Base-by-base conservation (phyloP, 2,329 filamentous ascomycete species). In the Aspergillus sp. region DNA sequence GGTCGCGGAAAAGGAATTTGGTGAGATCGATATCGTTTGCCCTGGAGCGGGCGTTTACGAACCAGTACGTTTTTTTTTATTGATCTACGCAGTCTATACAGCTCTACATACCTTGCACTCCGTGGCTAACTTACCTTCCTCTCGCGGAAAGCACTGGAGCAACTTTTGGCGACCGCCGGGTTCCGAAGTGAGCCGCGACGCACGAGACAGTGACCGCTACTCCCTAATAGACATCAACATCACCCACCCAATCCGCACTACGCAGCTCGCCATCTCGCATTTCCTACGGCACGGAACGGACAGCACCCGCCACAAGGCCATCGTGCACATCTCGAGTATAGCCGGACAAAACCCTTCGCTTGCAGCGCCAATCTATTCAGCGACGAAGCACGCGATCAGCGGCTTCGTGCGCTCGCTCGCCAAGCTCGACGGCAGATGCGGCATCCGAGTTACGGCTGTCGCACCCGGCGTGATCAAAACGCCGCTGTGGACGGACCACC, bases 391-490 rank as follows among this genome's bases (percentile, higher is more conserved):
- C 58, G 80, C 71, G 7, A 74, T 83, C 53, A 78, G 68, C 48
- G 79, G 79, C 7, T 71, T 83, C 41, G 62, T 85, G 4, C 78
- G 83, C 54, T 77, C 75, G 4, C 66, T 87, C 13, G 79, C 72
- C 0, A 68, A 73, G 1, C 75, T 86, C 5, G 83, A 85, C 20
- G 53, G 71, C 1, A 65, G 64, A 1, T 63, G 81, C 22, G 81
- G 81, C 0, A 83, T 87, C 51, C 72, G 83, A 0, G 83, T 87
- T 15, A 85, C 83, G 18, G 83, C 79, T 5, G 83, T 87, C 3
- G 83, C 83, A 15, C 85, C 85, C 0, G 85, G 84, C 0, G 70
- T 86, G 1, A 84, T 87, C 63, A 84, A 81, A 60, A 87, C 85
- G 12, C 85, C 85, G 6, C 70, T 87, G 5, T 87, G 83, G 83